phyloP scores from a whole-genome alignment of 2,329 filamentous ascomycete species.

The Elsinoe batatas region DNA sequence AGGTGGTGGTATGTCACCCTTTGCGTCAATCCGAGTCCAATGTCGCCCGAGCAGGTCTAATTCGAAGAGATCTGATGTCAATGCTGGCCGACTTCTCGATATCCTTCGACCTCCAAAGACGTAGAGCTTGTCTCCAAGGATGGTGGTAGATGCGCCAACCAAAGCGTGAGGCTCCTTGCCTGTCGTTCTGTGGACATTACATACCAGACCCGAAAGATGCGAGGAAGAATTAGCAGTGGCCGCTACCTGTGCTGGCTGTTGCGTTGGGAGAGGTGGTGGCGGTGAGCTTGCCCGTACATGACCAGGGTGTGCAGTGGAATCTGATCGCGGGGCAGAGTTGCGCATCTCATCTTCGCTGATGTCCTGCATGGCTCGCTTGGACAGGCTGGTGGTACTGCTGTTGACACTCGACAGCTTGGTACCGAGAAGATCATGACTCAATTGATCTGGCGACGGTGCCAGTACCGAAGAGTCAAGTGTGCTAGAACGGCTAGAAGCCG shows the following conservation, averaged over 20 bases:
- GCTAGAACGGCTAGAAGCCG: slow-evolving; percentile 35
- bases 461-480: slow-evolving; percentile 40
- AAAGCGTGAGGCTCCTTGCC: slow-evolving; percentile 83
- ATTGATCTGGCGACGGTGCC: slow-evolving; percentile 33
- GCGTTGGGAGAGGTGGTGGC: slow-evolving; percentile 14
- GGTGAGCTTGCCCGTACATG: slow-evolving; percentile 18
- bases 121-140: slow-evolving; percentile 90
- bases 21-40: slow-evolving; percentile 81
- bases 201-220: slow-evolving; percentile 56
- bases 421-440: slow-evolving; percentile 28
- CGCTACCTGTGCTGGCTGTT: slow-evolving; percentile 20
- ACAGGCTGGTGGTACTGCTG: slow-evolving; percentile 38
- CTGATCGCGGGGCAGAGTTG: slow-evolving; percentile 24
- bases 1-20: slow-evolving; percentile 77
- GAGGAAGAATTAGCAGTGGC: slow-evolving; percentile 39
- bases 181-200: slow-evolving; percentile 69
- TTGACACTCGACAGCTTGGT: slow-evolving; percentile 33
- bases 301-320: slow-evolving; percentile 22
- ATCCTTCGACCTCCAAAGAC: slow-evolving; percentile 88
- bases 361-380: slow-evolving; percentile 35
- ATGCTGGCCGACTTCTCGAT: slow-evolving; percentile 69
- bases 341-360: slow-evolving; percentile 17
- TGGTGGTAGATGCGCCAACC: slow-evolving; percentile 90
- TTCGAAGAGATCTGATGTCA: slow-evolving; percentile 89
- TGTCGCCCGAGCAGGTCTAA: slow-evolving; percentile 82